These are phyloP conservation scores for Zoysia matrella DNA, from an alignment of 202 grass and related monocot genomes.

Conservation along the genomic window DNA sequence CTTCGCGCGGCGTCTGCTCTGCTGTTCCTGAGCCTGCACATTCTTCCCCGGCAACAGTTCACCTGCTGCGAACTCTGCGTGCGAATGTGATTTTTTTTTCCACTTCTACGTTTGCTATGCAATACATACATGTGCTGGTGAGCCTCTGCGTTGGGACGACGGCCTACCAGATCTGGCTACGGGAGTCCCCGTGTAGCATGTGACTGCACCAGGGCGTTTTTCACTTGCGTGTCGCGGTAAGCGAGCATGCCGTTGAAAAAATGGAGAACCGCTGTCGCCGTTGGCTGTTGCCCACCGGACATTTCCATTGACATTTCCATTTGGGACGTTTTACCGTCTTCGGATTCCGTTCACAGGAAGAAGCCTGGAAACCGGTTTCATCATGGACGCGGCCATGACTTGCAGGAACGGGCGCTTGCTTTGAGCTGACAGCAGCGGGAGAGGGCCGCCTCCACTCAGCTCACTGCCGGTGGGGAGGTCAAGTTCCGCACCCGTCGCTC, in stretches of 20 bases:
- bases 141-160: not conserved
- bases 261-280: conserved; percentile 16
- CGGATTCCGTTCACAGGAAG: conserved; percentile 36
- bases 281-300: not conserved
- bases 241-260: conserved; percentile 34
- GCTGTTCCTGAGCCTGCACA: not conserved
- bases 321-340: conserved; percentile 16
- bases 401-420: conserved; percentile 11
- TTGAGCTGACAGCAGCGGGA: not conserved
- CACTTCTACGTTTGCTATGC: not conserved
- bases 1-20: not conserved
- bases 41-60: not conserved
- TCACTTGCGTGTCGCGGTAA: conserved; percentile 22
- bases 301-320: not conserved
- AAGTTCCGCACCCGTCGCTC: too few species aligned
- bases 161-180: not conserved
- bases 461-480: conserved; percentile 18
- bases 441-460: not conserved
- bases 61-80: too few species aligned
- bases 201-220: conserved; percentile 9
- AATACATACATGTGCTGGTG: not conserved
- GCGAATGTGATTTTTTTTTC: not conserved
- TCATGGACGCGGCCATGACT: conserved; percentile 20
- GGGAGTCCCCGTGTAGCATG: conserved; percentile 38
- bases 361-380: not conserved